Base-by-base conservation (phyloP, 106 monocot genomes). In the Platanthera zijinensis region DNA sequence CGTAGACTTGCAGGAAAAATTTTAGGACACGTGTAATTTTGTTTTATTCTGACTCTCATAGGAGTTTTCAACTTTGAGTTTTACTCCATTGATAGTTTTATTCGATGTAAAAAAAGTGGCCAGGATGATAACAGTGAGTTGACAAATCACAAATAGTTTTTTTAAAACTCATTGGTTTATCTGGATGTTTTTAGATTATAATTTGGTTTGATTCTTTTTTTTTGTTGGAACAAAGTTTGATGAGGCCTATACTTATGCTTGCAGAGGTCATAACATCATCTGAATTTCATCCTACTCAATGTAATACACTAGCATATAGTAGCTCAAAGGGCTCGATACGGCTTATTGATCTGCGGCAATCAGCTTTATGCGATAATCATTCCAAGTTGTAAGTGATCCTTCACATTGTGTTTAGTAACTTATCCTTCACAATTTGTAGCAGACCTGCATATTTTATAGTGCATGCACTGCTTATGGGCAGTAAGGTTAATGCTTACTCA, bases 301-400 rank as follows among this genome's bases (percentile, higher is more conserved):
- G 95, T 72, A 92, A 96, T 61, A 92, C 87, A 51, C 79, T 96
- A 82, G 95, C 95, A 39, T 96, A 96, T 85, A 92, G 95, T 84
- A 96, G 95, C 68, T 96, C 95, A 54, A 92, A 92, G 84, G 95
- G 95, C 54, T 90, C 90, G 6, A 96, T 96, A 69, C 85, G 95
- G 45, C 90, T 96, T 79, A 76, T 96, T 82, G 95, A 96, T 84
- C 75, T 96, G 86, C 86, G 95, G 57, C 95, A 92, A 72, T 92
- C 95, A 61, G 95, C 95, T 54, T 81, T 96, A 78, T 96, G 95
- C 72, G 95, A 96, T 79, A 87, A 77, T 47, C 88, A 92, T 83
- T 84, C 89, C 25, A 83, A 89, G 56, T 62, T 64, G 64, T 64
- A 64, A 64, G 64, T 64, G 17, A 19, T 64, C 22, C 22, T 10